These are phyloP conservation scores for Fusarium sp. DNA, from an alignment of 2,329 filamentous ascomycete genomes.

Conservation along the genomic window DNA sequence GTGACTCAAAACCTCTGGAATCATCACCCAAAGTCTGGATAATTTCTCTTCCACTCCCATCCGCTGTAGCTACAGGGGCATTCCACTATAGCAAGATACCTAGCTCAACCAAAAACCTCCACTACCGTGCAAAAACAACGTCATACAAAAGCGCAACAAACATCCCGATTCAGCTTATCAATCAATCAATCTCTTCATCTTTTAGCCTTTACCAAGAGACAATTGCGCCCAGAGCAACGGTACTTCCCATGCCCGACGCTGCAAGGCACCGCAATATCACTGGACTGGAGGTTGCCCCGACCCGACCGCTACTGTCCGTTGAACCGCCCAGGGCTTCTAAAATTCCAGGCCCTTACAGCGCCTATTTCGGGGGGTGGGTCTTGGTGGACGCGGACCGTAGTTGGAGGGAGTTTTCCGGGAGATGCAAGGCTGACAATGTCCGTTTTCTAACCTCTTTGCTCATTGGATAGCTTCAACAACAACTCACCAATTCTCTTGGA, in stretches of 20 bases:
- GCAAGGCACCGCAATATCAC: slow-evolving; percentile 26
- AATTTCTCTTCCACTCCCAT: slow-evolving; percentile 35
- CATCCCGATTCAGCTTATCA: slow-evolving; percentile 16
- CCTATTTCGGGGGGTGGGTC: slow-evolving; percentile 6
- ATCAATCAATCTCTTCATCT: slow-evolving; percentile 5
- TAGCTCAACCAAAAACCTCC: background rate
- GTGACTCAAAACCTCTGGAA: slow-evolving; percentile 28
- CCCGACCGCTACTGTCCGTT: slow-evolving; percentile 34
- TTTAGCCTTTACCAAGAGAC: background rate
- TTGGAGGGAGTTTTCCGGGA: slow-evolving; percentile 30
- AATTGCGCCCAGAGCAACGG: slow-evolving; percentile 6
- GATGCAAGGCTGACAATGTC: slow-evolving; percentile 39
- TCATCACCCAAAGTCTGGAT: slow-evolving; percentile 28
- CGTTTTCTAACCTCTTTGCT: slow-evolving; percentile 25
- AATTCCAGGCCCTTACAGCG: slow-evolving; percentile 10
- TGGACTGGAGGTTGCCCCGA: slow-evolving; percentile 12
- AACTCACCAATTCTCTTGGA: slow-evolving; percentile 9
- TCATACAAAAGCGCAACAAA: slow-evolving; percentile 15
- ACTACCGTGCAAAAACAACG: slow-evolving; percentile 9
- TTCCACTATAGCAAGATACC: slow-evolving; percentile 2
- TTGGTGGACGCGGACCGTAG: no score
- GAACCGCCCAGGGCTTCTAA: slow-evolving; percentile 9
- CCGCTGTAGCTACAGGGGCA: slow-evolving; percentile 1
- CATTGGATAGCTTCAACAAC: slow-evolving; percentile 42
- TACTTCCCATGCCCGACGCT: slow-evolving; percentile 15